Conservation (phyloP, 2,329 filamentous ascomycete genomes). For the Pseudocercospora cruenta region DNA sequence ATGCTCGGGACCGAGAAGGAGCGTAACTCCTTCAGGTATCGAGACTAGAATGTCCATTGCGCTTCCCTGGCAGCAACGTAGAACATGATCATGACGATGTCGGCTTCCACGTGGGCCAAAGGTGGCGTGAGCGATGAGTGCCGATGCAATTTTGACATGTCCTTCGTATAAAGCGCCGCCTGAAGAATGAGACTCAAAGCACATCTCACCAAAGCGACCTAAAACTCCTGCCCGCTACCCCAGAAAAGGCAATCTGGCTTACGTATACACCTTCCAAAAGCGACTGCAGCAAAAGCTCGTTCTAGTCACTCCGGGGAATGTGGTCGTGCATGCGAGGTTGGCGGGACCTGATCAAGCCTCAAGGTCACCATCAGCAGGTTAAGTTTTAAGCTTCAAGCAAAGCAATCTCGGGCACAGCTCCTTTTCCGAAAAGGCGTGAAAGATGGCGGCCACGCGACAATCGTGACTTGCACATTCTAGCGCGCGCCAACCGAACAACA, state of each 20-base stretch:
- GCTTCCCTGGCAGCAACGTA: not conserved
- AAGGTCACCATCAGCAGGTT: not conserved
- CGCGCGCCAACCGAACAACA: conserved; percentile 17
- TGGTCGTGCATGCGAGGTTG: conserved; percentile 5
- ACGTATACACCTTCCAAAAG: conserved; percentile 6
- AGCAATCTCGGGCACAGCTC: conserved; percentile 17
- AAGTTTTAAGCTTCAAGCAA: conserved; percentile 17
- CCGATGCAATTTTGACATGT: not conserved
- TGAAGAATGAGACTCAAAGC: not conserved
- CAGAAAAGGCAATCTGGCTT: conserved; percentile 3
- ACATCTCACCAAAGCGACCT: not conserved
- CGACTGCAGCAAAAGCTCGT: not conserved
- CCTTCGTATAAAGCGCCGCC: not conserved
- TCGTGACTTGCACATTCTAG: conserved; percentile 19
- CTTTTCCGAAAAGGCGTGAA: conserved; percentile 10
- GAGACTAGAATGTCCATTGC: not conserved
- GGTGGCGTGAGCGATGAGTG: not conserved
- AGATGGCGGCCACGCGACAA: conserved; percentile 22
- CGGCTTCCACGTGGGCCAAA: not conserved
- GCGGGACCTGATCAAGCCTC: not conserved
- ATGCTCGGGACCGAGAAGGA: not conserved
- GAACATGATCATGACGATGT: not conserved
- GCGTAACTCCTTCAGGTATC: not conserved
- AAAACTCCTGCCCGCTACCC: not conserved
- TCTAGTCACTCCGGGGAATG: conserved; percentile 3